Evolutionary conservation across 805 yeast genomes (phyloP).

Genomic region (Myxozyma vanderwaltii): DNA sequence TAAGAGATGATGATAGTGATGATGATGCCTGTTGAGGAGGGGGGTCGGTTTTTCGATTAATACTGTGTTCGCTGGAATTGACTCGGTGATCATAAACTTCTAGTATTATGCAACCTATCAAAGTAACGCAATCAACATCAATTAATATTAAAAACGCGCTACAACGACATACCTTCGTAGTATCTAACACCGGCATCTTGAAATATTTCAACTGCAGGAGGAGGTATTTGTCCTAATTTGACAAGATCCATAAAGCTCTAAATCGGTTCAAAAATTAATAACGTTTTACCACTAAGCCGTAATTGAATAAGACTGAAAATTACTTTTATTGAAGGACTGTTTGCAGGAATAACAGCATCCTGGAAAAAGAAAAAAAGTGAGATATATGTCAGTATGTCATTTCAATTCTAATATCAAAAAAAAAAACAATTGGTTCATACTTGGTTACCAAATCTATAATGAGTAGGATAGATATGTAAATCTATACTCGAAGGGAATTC

Average conservation of each 20-base stretch:
- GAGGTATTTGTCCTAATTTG: constrained; percentile 80
- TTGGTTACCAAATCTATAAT: constrained; percentile 86
- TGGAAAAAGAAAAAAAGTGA: constrained; percentile 24
- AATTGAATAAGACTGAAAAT: neutral
- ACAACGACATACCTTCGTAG: constrained; percentile 59
- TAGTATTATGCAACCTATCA: constrained; percentile 74
- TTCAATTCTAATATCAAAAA: constrained; percentile 32
- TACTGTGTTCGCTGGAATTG: constrained; percentile 34
- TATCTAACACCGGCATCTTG: constrained; percentile 81
- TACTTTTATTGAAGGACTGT: constrained; percentile 70
- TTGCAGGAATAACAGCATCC: constrained; percentile 82
- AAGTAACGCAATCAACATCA: neutral
- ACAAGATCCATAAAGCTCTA: constrained; percentile 70
- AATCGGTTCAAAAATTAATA: no score
- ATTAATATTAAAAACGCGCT: neutral
- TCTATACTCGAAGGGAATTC: constrained; percentile 78
- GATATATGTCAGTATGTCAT: neutral
- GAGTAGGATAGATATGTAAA: constrained; percentile 88
- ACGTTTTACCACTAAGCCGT: neutral
- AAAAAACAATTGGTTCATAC: no score
- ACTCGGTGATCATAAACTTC: constrained; percentile 86
- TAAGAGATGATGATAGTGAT: neutral
- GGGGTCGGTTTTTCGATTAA: neutral
- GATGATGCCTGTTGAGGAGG: neutral
- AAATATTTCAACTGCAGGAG: constrained; percentile 83